Percentiles rank a stretch among this genome's conserved stretches.
Conservation (phyloP, 1,284 basidiomycete species). For the Leccinum angustisporum region DNA sequence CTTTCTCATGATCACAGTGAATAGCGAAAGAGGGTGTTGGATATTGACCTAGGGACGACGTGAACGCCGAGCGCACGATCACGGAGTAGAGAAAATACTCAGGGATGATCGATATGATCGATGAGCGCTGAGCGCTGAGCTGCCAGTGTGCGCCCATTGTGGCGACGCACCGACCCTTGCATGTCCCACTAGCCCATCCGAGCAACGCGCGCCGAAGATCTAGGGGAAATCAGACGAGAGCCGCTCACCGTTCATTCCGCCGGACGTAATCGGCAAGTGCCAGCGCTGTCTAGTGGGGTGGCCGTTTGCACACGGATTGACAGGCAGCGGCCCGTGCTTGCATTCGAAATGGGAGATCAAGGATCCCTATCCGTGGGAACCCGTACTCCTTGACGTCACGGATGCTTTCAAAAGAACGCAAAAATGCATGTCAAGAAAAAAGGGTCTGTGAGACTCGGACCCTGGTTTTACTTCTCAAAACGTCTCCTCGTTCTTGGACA, state of each 20-base stretch:
- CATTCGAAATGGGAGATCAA: neutral
- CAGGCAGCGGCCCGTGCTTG: neutral
- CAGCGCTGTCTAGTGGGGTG: neutral
- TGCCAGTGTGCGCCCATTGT: neutral
- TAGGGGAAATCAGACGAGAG: neutral
- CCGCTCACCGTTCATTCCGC: too few species aligned
- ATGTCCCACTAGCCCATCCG: neutral
- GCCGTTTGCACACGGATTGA: neutral
- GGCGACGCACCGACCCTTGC: neutral
- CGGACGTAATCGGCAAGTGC: neutral
- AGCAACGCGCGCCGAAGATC: neutral
- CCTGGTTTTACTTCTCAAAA: neutral
- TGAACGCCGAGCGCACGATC: neutral
- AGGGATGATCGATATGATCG: neutral
- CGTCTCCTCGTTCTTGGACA: neutral
- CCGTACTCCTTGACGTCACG: neutral
- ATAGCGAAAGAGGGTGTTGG: neutral
- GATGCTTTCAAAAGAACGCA: neutral
- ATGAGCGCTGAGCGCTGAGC: neutral
- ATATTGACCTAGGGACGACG: neutral
- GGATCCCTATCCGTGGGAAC: neutral
- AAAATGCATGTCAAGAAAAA: too few species aligned
- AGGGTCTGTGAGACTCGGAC: neutral
- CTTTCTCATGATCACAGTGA: neutral
- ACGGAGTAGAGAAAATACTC: neutral